Evolutionary conservation across 768 basidiomycete species (phyloP).

Genomic region (Leccinum broughii): DNA sequence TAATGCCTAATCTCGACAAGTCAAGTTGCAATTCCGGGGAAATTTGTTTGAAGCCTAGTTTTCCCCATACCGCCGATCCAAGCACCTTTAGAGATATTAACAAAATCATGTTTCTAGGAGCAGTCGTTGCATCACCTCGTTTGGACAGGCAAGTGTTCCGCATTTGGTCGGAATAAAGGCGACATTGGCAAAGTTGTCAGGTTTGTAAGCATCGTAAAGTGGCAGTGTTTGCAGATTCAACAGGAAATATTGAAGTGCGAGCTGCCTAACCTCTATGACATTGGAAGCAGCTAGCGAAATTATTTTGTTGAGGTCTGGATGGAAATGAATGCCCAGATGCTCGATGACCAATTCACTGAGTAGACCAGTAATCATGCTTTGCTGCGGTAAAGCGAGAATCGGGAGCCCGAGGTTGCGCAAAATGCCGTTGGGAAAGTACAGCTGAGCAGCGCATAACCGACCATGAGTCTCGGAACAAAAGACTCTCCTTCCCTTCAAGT

Average conservation of each 20-base stretch:
- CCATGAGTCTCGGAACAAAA: constrained; percentile 10
- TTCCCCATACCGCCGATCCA: constrained; percentile 5
- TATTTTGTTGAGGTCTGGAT: constrained; percentile 8
- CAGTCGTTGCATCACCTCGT: constrained; percentile 10
- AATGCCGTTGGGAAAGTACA: constrained; percentile 78
- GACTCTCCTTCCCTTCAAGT: constrained; percentile 3
- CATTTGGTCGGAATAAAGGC: constrained; percentile 18
- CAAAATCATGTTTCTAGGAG: neutral
- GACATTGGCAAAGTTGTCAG: constrained; percentile 6
- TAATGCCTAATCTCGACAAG: constrained; percentile 13
- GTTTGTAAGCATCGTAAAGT: constrained; percentile 13
- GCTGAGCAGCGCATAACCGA: constrained; percentile 35
- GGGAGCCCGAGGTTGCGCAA: constrained; percentile 76
- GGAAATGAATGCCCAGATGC: constrained; percentile 1
- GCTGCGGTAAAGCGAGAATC: constrained; percentile 46
- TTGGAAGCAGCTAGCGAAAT: constrained; percentile 10
- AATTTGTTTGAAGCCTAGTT: constrained; percentile 10
- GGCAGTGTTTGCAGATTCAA: constrained; percentile 8
- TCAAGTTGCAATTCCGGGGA: constrained; percentile 4
- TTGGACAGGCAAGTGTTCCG: constrained; percentile 2
- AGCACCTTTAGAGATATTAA: constrained; percentile 13
- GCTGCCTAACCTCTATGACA: neutral
- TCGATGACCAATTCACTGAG: constrained; percentile 2
- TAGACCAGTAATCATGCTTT: neutral
- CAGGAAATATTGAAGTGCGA: constrained; percentile 16